Evolutionary conservation across 345 rosid species (phyloP), one percentile per base, ranked within the genome.

Genomic region (Combretum micranthum): DNA sequence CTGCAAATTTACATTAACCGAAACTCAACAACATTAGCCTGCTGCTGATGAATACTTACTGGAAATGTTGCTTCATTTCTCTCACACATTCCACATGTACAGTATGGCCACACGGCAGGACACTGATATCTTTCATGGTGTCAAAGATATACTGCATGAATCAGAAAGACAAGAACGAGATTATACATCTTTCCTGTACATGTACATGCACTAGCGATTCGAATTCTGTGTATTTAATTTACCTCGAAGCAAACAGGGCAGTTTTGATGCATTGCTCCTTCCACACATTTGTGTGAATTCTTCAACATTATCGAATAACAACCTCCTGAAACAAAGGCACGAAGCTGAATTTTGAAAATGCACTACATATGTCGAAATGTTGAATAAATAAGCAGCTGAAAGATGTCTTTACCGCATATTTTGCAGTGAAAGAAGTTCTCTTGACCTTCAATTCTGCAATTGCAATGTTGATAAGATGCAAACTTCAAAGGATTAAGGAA

Each of bases 201-300:
- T 32, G 9, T 4, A 32, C 9, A 48, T 39, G 50, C 7, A 37
- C 10, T 52, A 22, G n/a, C 19, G 12, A 50, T 48, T 14, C 23
- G 16, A 13, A 22, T 62, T 16, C 11, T 7, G n/a, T 17, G 54
- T 44, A 42, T 19, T 63, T 67, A 84, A n/a, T n/a, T 63, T 67
- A 84, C 90, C 90, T 84, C 90, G 21, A 84, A 78, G 64, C 90
- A 84, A 71, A 84, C 73, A 23, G 90, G 86, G 73, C 90, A 84
- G 49, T 84, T 71, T 53, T 78, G 83, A 69, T 84, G 86, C 90
- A 84, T 84, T 60, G 84, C 90, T 64, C 79, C 69, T 64, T 84
- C 86, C 47, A 84, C 75, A 22, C 86, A 84, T 10, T 45, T 56
- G 60, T 84, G 90, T 32, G 68, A 58, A 64, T 78, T 83, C 62